phyloP scores from a whole-genome alignment of 768 basidiomycete genomes.

The Leucogyrophana mollusca region DNA sequence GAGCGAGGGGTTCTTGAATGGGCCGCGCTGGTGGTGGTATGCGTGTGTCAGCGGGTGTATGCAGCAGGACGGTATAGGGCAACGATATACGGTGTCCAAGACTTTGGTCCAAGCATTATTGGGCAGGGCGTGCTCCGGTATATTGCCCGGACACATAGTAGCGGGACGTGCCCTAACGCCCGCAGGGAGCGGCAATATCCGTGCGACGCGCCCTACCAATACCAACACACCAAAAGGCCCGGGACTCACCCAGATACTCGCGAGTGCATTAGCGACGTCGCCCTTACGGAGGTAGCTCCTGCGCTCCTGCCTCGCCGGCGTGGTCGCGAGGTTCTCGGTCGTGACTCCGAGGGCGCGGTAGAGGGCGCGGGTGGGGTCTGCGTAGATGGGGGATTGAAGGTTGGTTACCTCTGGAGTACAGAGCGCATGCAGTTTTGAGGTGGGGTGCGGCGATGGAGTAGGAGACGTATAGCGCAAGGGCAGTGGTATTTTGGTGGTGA shows the following conservation, averaged over 20 bases:
- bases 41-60: not conserved
- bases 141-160: too few species aligned
- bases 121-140: too few species aligned
- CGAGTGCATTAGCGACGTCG: conserved; percentile 27
- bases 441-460: not conserved
- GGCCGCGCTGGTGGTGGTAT: conserved; percentile 27
- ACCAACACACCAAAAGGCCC: too few species aligned
- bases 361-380: conserved; percentile 60
- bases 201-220: too few species aligned
- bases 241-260: conserved; percentile 50
- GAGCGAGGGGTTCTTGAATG: conserved; percentile 40
- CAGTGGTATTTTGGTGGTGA: not conserved
- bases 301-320: conserved; percentile 44
- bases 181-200: too few species aligned
- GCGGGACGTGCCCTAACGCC: too few species aligned
- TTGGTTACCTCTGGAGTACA: conserved; percentile 37
- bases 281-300: conserved; percentile 45
- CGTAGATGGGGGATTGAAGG: conserved; percentile 52
- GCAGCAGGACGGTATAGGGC: not conserved
- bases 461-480: not conserved
- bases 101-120: too few species aligned
- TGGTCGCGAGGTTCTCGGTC: conserved; percentile 40
- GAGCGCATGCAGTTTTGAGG: not conserved
- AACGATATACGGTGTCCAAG: too few species aligned
- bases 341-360: conserved; percentile 65